A percentile compares a stretch with the other conserved stretches of the same genome.
Conservation (phyloP, 768 basidiomycete genomes). For the Amanita thiersii region DNA sequence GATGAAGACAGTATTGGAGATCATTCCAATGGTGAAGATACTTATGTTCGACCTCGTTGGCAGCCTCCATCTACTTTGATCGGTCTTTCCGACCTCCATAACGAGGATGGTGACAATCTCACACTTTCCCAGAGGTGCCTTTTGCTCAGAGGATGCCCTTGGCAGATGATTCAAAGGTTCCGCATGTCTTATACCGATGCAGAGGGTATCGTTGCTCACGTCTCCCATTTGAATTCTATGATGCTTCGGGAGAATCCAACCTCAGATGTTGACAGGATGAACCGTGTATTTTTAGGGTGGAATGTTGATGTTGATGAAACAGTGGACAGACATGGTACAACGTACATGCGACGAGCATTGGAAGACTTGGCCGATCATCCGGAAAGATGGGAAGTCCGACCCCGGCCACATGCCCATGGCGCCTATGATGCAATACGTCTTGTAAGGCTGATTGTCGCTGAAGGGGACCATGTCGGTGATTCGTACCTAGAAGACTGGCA, state of each 20-base stretch:
- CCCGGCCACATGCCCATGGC: conserved; percentile 15
- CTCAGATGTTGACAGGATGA: conserved; percentile 21
- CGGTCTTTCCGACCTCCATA: conserved; percentile 15
- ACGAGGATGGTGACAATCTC: conserved; percentile 14
- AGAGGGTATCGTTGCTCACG: conserved; percentile 43
- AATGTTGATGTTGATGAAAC: conserved; percentile 44
- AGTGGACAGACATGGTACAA: conserved; percentile 34
- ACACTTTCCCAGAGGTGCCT: conserved; percentile 27
- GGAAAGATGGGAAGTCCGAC: conserved; percentile 24
- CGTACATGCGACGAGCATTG: conserved; percentile 33
- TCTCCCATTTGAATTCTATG: conserved; percentile 27
- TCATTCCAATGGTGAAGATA: conserved; percentile 24
- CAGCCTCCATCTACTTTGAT: conserved; percentile 41
- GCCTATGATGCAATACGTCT: conserved; percentile 25
- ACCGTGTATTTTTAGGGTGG: conserved; percentile 59
- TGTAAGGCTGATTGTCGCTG: conserved; percentile 20
- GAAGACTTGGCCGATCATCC: conserved; percentile 23
- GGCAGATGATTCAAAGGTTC: conserved; percentile 49
- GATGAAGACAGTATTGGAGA: conserved; percentile 15
- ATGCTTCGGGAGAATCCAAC: conserved; percentile 17
- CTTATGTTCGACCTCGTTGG: conserved; percentile 38
- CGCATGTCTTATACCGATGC: conserved; percentile 46
- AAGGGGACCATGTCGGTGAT: conserved; percentile 27
- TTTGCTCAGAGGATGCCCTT: conserved; percentile 51
- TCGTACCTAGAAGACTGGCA: conserved; percentile 16